Conservation (phyloP, 345 rosid species). For the Moringa oleifera region DNA sequence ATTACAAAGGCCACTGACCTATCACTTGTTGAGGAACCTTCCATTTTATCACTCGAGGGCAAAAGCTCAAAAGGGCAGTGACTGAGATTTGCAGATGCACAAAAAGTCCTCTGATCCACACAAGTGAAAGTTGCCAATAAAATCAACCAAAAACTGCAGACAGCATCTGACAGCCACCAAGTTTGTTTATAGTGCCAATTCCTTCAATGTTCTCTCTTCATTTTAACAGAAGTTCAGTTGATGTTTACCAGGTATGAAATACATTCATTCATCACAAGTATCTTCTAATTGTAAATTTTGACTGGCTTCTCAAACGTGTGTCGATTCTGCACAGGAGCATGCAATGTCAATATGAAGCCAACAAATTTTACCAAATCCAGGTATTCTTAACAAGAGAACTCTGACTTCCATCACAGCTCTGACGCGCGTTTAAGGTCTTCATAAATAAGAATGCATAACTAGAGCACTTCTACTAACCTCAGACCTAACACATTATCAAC, state of each 20-base stretch:
- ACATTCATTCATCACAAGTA: background rate
- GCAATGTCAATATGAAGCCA: background rate
- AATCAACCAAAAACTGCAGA: constrained; percentile 9
- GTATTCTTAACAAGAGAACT: background rate
- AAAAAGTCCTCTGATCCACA: constrained; percentile 12
- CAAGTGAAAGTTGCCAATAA: constrained; percentile 18
- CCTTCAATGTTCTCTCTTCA: constrained; percentile 9
- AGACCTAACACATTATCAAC: background rate
- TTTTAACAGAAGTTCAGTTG: background rate
- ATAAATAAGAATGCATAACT: too few species aligned
- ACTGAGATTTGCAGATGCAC: constrained; percentile 16
- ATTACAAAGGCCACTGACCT: constrained; percentile 22
- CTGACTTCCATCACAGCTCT: background rate
- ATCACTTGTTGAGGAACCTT: constrained; percentile 6
- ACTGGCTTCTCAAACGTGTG: constrained; percentile 68
- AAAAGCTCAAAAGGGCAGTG: constrained; percentile 18
- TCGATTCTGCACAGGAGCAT: constrained; percentile 48
- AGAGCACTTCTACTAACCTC: background rate
- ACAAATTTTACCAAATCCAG: background rate
- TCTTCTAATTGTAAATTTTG: constrained; percentile 60
- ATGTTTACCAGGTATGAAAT: background rate
- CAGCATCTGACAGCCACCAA: background rate
- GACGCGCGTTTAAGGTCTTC: too few species aligned
- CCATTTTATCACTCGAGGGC: constrained; percentile 12
- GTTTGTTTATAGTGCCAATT: constrained; percentile 7